These are phyloP conservation scores for Cicer pinnatifidum DNA, from an alignment of 306 rosid species.

Conservation along the genomic window DNA sequence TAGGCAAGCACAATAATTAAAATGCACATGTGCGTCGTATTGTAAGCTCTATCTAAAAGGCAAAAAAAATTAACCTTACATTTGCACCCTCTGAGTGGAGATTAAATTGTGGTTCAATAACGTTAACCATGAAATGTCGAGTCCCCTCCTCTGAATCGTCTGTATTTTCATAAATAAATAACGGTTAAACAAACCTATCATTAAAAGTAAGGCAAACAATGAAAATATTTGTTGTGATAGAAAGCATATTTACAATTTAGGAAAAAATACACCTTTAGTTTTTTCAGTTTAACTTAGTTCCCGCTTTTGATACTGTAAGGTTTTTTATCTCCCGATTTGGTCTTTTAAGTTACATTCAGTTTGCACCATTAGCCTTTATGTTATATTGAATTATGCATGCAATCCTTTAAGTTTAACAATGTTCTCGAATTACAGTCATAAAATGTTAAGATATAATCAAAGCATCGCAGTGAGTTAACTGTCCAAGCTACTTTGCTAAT, in stretches of 20 bases:
- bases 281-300: too few relatives aligned
- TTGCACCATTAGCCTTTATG: too few relatives aligned
- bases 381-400: too few relatives aligned
- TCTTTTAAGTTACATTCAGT: too few relatives aligned
- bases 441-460: too few relatives aligned
- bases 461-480: too few relatives aligned
- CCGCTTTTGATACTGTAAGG: too few relatives aligned
- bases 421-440: too few relatives aligned
- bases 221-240: constrained; percentile 30
- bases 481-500: too few relatives aligned
- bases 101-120: constrained; percentile 95
- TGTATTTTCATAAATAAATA: constrained; percentile 43
- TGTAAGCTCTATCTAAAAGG: constrained; percentile 36
- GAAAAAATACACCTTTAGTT: too few relatives aligned
- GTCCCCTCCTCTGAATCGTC: constrained; percentile 74
- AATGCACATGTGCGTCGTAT: constrained; percentile 4
- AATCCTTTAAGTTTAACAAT: too few relatives aligned
- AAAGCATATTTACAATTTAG: constrained; percentile 6
- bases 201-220: constrained; percentile 30
- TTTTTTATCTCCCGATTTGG: too few relatives aligned
- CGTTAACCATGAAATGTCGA: constrained; percentile 95
- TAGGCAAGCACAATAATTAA: constrained; percentile 20
- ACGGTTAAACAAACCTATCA: constrained; percentile 44
- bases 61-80: constrained; percentile 60
- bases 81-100: constrained; percentile 95